Base-by-base conservation (phyloP, 1,284 basidiomycete genomes). In the Apiotrichum veenhuisii region DNA sequence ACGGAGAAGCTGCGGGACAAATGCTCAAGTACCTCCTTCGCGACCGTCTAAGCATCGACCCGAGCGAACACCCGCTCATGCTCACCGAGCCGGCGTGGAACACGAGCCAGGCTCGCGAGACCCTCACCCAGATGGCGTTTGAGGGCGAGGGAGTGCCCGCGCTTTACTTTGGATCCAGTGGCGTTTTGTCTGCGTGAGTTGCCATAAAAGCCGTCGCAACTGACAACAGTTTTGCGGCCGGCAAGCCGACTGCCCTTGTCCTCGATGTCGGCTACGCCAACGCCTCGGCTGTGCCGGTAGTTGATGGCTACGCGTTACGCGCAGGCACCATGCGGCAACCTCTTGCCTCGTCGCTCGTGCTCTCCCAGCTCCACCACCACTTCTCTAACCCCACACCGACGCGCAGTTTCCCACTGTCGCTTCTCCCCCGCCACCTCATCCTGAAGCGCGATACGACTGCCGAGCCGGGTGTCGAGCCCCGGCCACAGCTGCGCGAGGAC, bases 11-110 rank as follows among this genome's bases (percentile, higher is more conserved):
- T 1, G 83, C 91, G 37, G 82, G 85, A 59, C 80, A 84, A 15
- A 81, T 94, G 65, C 82, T 94, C 63, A 82, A 84, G 50, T 87
- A 94, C 73, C 86, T 88, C 10, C 75, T 94, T 42, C 82, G 80
- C 56, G 84, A 89, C 56, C 83, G 87, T 42, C 85, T 95, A 80
- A 83, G 83, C n/a, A 83, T 84, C 55, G 71, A 77, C 55, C 75
- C 77, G 1, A 78, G 84, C 10, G 91, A 98, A 68, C 94, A 97
- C 69, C 96, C 96, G 1, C 77, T 98, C 37, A 83, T 99, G 52
- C 83, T 95, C 23, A 98, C 96, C 1, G 96, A 99, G 75, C 89
- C 94, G 2, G 87, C 94, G 5, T 98, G 95, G 93, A 98, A 97
- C 72, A 89, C 91, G 0, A 81, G 86, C 30, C 85, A 86, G 22